Evolutionary conservation across 2,329 filamentous ascomycete genomes (phyloP), one percentile per base, ranked within the genome.

Genomic region (Pseudogymnoascus sp.): DNA sequence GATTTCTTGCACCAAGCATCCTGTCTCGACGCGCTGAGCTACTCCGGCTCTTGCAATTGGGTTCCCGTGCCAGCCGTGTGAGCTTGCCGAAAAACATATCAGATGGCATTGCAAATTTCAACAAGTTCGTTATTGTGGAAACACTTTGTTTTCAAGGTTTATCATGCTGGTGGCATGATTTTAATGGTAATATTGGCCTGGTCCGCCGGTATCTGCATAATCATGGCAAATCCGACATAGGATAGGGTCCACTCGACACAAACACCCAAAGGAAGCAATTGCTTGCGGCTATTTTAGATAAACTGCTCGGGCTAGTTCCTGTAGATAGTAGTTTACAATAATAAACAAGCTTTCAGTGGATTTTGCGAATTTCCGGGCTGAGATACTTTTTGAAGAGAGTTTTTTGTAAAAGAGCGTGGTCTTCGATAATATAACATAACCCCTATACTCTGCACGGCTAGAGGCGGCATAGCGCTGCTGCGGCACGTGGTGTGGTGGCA

Each of bases 291-390:
- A 33, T 33, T 31, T 7, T 28, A 33, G 11, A 18, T 33, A 56
- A 56, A 56, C 50, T 56, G 50, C 50, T 56, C n/a, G 50, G 50
- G 50, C 50, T 56, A 56, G 28, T 18, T 56, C 50, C 50, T 56
- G 25, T 56, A 56, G n/a, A 56, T 56, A 33, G 47, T 31, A 31
- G 47, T 53, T 53, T 33, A 33, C 25, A 56, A 53, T 47, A 50
- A 56, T 56, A 33, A 31, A 33, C n/a, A 14, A 14, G 50, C 50
- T 56, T 56, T 56, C 50, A 18, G 5, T 18, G 33, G 31, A 53
- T 7, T 53, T 33, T 56, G 50, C 50, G 28, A 56, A 33, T 56
- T 18, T 33, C 7, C 25, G 8, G 25, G 5, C 11, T 33, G 25
- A n/a, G 8, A 33, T 56, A 7, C n/a, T 18, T 33, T 33, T 33